Base-by-base conservation (phyloP, 371 early-diverging fungal species). In the Gilbertella persicaria region DNA sequence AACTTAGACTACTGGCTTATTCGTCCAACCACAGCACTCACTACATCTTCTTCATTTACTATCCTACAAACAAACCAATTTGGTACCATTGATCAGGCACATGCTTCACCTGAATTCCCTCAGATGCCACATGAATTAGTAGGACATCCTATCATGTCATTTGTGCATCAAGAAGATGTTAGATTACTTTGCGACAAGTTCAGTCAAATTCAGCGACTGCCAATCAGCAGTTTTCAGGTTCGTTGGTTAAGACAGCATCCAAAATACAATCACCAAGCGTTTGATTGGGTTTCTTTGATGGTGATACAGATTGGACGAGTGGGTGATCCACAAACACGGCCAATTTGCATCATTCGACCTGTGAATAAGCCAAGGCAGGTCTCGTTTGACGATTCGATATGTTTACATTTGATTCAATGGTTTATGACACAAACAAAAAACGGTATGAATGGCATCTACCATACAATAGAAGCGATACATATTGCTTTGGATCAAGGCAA, bases 71-170 rank as follows among this genome's bases (percentile, higher is more conserved):
- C 69, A 12, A 66, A 60, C 35, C 58, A 66, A 6, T 68, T 63
- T 55, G 73, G 73, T 9, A 73, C 67, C 4, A 60, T 69, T 26
- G 73, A 65, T 13, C 67, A 61, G 16, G 67, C 62, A 17, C 59
- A 66, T 21, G 56, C 61, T 19, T 52, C 63, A 21, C 35, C 28
- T 16, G 42, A 60, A 20, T 59, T 60, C 36, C 64, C 62, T 2
- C 64, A 63, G 7, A 14, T 36, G 10, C 12, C 39, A 6, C 33
- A 14, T 20, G 48, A 63, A 20, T 58, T 73, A 4, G 44, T 59
- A 13, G 69, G 69, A n/a, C 61, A 42, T 25, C 69, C 73, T 9
- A 69, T 73, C 42, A 73, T 73, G 73, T 64, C 73, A 9, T 73
- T 66, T 58, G 51, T 73, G 30, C 67, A 73, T 25, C 49, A 64